Evolutionary conservation across 257 asterid genomes (phyloP), one percentile per base, ranked within the genome.

Genomic region (Galeopsis tetrahit): DNA sequence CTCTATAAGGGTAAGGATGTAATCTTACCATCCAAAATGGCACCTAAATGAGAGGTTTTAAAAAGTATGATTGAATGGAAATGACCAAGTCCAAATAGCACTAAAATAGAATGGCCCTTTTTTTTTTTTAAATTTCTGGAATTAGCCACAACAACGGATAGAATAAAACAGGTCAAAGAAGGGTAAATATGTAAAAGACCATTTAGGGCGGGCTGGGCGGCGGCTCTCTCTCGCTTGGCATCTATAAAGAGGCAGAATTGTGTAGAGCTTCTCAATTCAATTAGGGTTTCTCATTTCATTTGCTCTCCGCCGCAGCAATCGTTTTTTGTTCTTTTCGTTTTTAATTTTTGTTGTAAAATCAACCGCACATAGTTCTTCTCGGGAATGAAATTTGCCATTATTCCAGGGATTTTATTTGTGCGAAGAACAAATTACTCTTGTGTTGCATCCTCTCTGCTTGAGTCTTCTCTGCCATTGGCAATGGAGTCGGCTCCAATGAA

Each of bases 341-440:
- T 7, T 67, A 1, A 0, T 1, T 17, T 13, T 4, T 1, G 3
- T 55, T 14, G 6, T 9, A 21, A 11, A 3, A 4, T 9, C 2
- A 0, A 11, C 13, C 64, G 83, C 83, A 78, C 85, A 75, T 75
- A 81, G 85, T 78, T 82, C 85, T 79, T 82, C 81, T 75, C 51
- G 34, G 69, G 57, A 68, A 33, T 57, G 64, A 51, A 8, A 6
- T 2, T 2, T 0, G 0, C 62, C 13, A 57, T 82, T 72, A 72
- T 60, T 79, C 75, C 63, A 4, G 77, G 10, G 84, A 76, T 82
- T 82, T 82, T 82, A 79, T 79, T 36, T 82, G 86, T 82, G 86
- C 86, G 79, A 49, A 82, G 2, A 82, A 2, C 63, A 51, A 79
- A 38, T 21, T 21, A 21, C 28, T 21, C 28, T 21, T 21, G 28